phyloP scores from a whole-genome alignment of 768 basidiomycete species.

The Filobasidium floriforme region DNA sequence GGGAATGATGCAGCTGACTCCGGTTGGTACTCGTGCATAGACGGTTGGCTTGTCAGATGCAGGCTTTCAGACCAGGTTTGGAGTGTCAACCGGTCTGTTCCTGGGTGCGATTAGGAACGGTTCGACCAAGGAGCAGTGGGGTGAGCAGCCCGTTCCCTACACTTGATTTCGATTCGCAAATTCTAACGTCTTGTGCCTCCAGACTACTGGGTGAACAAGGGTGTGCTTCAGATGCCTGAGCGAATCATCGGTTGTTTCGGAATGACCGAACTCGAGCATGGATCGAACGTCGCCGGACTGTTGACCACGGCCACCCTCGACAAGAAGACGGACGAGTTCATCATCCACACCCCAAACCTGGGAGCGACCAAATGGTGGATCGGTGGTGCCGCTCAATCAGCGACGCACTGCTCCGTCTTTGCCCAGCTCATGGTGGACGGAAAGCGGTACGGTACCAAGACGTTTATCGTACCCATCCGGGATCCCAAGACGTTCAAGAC shows the following conservation, averaged over 20 bases:
- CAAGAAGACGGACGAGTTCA: slow-evolving; percentile 44
- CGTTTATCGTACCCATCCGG: slow-evolving; percentile 47
- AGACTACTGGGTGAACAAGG: slow-evolving; percentile 46
- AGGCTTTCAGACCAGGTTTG: slow-evolving; percentile 46
- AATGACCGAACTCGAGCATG: slow-evolving; percentile 44
- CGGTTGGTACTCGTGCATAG: slow-evolving; percentile 4
- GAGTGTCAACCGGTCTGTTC: slow-evolving; percentile 44
- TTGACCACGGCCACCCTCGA: slow-evolving; percentile 49
- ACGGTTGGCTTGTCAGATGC: slow-evolving; percentile 45
- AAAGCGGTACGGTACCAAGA: slow-evolving; percentile 47
- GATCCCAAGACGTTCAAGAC: slow-evolving; percentile 45
- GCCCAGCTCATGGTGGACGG: slow-evolving; percentile 47
- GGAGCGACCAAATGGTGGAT: slow-evolving; percentile 50
- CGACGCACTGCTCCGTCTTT: slow-evolving; percentile 48
- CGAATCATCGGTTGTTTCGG: slow-evolving; percentile 47
- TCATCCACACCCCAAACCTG: slow-evolving; percentile 48
- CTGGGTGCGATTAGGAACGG: slow-evolving; percentile 46
- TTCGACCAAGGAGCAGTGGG: slow-evolving; percentile 46
- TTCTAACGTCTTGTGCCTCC: background rate
- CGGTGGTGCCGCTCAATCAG: slow-evolving; percentile 46
- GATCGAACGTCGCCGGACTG: slow-evolving; percentile 48
- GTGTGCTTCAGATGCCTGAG: slow-evolving; percentile 46
- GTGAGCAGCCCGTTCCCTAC: slow-evolving; percentile 19
- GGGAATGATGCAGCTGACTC: background rate
- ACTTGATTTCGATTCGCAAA: background rate